Evolutionary conservation across 805 yeast species (phyloP).

Genomic region (Brettanomyces sp.): DNA sequence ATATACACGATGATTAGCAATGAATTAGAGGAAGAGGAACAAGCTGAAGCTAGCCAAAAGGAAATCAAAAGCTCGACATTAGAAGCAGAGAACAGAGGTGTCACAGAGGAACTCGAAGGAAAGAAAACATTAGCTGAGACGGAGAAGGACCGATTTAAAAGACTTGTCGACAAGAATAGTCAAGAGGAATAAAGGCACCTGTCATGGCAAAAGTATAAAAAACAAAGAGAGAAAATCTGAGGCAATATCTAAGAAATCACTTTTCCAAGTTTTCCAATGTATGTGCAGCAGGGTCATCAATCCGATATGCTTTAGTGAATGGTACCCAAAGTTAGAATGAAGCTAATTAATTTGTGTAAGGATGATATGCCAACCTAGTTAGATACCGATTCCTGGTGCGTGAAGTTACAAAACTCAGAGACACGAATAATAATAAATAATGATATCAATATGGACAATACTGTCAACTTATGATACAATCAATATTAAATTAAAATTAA

Average conservation of each 20-base stretch:
- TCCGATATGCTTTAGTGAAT: too few species aligned
- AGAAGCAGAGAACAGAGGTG: not conserved
- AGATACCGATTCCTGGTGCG: too few species aligned
- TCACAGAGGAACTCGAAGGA: not conserved
- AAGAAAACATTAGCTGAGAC: constrained; percentile 8
- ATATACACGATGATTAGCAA: constrained; percentile 43
- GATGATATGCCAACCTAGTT: too few species aligned
- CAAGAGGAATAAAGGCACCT: not conserved
- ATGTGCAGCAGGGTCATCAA: too few species aligned
- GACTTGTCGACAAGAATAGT: constrained; percentile 14
- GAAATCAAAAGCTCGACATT: constrained; percentile 27
- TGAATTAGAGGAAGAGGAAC: constrained; percentile 3
- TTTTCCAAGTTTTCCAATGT: too few species aligned
- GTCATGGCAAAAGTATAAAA: not conserved
- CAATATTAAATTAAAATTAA: too few species aligned
- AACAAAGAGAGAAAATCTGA: not conserved
- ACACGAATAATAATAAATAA: too few species aligned
- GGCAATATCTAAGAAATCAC: not conserved
- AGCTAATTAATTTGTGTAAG: too few species aligned
- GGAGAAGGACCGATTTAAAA: constrained; percentile 13
- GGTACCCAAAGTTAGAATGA: too few species aligned
- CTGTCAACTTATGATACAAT: too few species aligned
- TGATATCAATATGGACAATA: too few species aligned
- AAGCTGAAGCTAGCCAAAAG: constrained; percentile 26
- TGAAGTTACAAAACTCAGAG: too few species aligned